Evolutionary conservation across 202 grass and related monocot genomes (phyloP), one percentile per base, ranked within the genome.

Genomic region (Cymbopogon flexuosus): DNA sequence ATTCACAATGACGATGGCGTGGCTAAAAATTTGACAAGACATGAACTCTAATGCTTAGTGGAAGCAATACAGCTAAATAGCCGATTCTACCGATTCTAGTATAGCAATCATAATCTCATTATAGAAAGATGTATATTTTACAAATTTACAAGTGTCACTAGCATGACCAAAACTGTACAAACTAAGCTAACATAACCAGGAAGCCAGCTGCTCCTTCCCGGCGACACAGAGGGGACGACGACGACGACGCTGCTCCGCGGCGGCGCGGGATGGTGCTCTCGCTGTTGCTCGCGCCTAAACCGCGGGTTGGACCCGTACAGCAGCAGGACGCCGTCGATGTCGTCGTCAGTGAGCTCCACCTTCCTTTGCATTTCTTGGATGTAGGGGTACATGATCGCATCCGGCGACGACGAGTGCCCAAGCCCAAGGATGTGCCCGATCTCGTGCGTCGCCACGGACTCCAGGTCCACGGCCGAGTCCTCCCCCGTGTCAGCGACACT

Each of bases 391-490:
- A 97, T 97, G 66, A 97, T 70, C 0, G 94, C 91, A 10, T 87
- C 69, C 36, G 60, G 80, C n/a, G 87, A 87, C 34, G 82, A 56
- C 3, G 91, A 93, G 89, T 97, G 91, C 3, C 69, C 85, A 0
- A 97, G 85, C 47, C 94, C 94, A 1, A 97, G 83, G 35, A 93
- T 83, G 73, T 97, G 94, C 3, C 94, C 94, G 5, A 93, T 97
- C 88, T 97, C 94, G 69, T 97, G 94, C 2, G 89, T 93, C 40
- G 85, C 91, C 8, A 97, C 89, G 0, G 85, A 79, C 85, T 97
- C 91, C 39, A 97, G 46, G 92, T 97, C 85, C 29, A 97, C 5
- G 12, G 61, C 51, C 51, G n/a, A 2, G 18, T 21, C 51, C 27
- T 27, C 27, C 27, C 7, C n/a, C 18, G 16, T 2, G n/a, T 9